Percentiles rank a stretch among this genome's conserved stretches.
Evolutionary conservation across 495 filamentous ascomycete species (phyloP).

Genomic region (Talaromyces adpressus): DNA sequence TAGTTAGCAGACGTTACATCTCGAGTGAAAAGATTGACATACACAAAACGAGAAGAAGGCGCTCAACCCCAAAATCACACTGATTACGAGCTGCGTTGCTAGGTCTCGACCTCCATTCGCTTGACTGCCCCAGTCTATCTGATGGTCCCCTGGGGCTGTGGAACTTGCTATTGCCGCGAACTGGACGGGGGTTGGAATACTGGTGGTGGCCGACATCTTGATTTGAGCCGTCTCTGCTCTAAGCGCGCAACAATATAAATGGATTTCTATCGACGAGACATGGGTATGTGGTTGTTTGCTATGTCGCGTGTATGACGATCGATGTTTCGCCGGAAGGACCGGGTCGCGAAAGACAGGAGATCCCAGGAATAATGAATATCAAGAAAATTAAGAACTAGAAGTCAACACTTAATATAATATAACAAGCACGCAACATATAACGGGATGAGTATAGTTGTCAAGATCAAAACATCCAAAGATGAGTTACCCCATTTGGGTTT

Average conservation of each 20-base stretch:
- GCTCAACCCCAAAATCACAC: slow-evolving; percentile 45
- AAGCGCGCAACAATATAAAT: background rate
- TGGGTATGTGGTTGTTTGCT: background rate
- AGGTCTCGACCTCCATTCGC: slow-evolving; percentile 43
- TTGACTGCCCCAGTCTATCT: slow-evolving; percentile 25
- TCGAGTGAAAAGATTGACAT: slow-evolving; percentile 2
- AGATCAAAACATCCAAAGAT: background rate
- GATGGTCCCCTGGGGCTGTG: background rate
- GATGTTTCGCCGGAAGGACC: background rate
- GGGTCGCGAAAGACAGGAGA: background rate
- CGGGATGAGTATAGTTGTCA: background rate
- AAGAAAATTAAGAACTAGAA: background rate
- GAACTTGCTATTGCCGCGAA: background rate
- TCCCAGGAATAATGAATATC: background rate
- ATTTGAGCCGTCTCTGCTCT: background rate
- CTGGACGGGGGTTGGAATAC: background rate
- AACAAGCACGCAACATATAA: background rate
- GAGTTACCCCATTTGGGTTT: background rate
- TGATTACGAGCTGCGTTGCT: slow-evolving; percentile 52
- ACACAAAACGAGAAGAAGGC: slow-evolving; percentile 63
- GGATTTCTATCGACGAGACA: background rate
- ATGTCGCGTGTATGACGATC: background rate
- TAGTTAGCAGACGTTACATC: background rate
- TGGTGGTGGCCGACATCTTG: background rate
- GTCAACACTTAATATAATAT: background rate